Conservation (phyloP, 805 yeast species). For the Torulaspora franciscae region DNA sequence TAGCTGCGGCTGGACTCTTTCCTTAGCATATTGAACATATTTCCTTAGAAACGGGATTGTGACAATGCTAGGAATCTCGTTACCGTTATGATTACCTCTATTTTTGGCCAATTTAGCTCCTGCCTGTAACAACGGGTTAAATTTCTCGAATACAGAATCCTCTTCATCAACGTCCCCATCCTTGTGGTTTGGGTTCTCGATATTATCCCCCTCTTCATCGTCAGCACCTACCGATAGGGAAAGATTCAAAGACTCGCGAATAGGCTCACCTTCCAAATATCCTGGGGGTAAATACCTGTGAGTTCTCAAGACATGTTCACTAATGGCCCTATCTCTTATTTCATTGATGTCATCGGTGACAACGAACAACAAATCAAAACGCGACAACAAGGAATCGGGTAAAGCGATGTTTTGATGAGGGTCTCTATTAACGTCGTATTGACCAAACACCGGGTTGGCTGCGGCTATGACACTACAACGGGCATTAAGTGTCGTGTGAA, state of each 20-base stretch:
- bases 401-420: constrained; percentile 95
- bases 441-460: constrained; percentile 96
- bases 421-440: constrained; percentile 90
- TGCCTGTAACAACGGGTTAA: constrained; percentile 74
- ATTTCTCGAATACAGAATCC: constrained; percentile 71
- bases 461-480: constrained; percentile 97
- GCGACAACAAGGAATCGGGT: constrained; percentile 92
- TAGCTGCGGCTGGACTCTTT: constrained; percentile 74
- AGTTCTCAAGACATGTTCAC: constrained; percentile 92
- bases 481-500: constrained; percentile 92
- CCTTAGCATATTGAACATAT: constrained; percentile 90
- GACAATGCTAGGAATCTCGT: constrained; percentile 45
- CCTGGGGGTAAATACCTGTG: constrained; percentile 89
- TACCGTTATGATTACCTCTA: constrained; percentile 34
- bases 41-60: constrained; percentile 84
- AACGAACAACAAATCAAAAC: constrained; percentile 91
- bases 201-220: constrained; percentile 38
- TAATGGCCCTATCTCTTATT: constrained; percentile 73
- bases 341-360: constrained; percentile 94
- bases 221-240: constrained; percentile 78
- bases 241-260: constrained; percentile 67
- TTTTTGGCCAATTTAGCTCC: constrained; percentile 53
- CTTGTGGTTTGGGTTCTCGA: constrained; percentile 8
- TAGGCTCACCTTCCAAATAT: constrained; percentile 86
- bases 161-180: constrained; percentile 46